These are phyloP conservation scores for Macroventuria anomochaeta DNA, from an alignment of 2,329 filamentous ascomycete species.

Conservation along the genomic window DNA sequence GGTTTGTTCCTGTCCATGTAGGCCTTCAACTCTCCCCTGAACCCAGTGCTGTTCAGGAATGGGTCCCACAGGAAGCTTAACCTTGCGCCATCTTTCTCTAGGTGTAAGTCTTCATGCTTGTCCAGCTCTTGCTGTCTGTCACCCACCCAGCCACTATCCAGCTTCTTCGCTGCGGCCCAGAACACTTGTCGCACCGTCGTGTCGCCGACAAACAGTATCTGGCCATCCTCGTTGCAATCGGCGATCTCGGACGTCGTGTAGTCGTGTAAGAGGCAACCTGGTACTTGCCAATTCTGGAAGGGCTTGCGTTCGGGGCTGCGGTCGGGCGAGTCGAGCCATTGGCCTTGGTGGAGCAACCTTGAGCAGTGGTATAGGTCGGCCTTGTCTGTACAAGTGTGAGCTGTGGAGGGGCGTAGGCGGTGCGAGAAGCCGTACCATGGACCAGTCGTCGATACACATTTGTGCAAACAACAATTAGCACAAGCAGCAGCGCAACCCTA, in stretches of 20 bases:
- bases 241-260: conserved; percentile 62
- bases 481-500: conserved; percentile 12
- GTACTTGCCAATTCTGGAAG: conserved; percentile 64
- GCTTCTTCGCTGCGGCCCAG: conserved; percentile 61
- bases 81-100: conserved; percentile 54
- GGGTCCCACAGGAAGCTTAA: conserved; percentile 69
- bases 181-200: conserved; percentile 66
- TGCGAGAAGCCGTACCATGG: conserved; percentile 10
- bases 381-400: conserved; percentile 36
- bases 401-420: neutral
- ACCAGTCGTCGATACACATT: conserved; percentile 22
- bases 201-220: conserved; percentile 67
- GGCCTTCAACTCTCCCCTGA: conserved; percentile 52
- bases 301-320: conserved; percentile 35
- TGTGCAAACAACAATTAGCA: conserved; percentile 19
- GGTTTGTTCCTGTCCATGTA: conserved; percentile 36
- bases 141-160: conserved; percentile 48
- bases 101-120: conserved; percentile 54
- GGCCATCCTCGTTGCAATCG: conserved; percentile 59
- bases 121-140: conserved; percentile 35
- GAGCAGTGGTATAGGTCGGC: conserved; percentile 62
- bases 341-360: conserved; percentile 59
- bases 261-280: conserved; percentile 64
- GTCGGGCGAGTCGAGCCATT: conserved; percentile 56
- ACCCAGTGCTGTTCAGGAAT: conserved; percentile 60